Evolutionary conservation across 2,329 filamentous ascomycete genomes (phyloP).

Genomic region (Calonectria pteridis): DNA sequence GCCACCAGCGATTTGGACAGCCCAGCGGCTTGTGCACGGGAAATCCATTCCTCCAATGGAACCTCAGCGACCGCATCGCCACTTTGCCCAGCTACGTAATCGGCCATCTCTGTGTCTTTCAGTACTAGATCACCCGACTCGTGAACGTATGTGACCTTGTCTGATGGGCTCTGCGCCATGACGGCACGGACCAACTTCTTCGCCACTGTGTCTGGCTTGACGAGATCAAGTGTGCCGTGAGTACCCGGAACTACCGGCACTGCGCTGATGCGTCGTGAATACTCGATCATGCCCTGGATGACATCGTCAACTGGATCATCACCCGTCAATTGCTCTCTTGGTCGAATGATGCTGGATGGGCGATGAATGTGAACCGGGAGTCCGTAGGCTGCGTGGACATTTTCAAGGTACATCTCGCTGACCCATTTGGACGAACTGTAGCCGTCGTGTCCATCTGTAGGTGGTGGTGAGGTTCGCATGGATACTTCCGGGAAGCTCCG

Average conservation of each 20-base stretch:
- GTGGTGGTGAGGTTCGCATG: background rate
- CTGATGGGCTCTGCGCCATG: background rate
- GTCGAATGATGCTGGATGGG: background rate
- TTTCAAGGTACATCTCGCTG: conserved; percentile 1
- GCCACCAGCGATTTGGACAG: background rate
- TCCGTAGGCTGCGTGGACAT: background rate
- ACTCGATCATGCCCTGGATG: background rate
- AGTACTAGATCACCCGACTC: background rate
- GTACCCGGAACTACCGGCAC: background rate
- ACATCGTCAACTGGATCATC: conserved; percentile 6
- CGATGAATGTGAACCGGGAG: conserved; percentile 1
- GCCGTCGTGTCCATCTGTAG: background rate
- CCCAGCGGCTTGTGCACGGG: background rate
- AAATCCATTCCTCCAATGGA: conserved; percentile 14
- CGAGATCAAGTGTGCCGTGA: conserved; percentile 4
- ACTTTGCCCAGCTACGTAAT: background rate
- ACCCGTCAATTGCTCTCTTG: background rate
- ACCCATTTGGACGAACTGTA: conserved; percentile 17
- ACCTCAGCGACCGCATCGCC: background rate
- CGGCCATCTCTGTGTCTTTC: conserved; percentile 1
- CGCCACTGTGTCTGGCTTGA: background rate
- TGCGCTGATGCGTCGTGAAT: background rate
- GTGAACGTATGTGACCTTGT: background rate
- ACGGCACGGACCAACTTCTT: background rate
- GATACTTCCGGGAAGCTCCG: background rate